Conservation (phyloP, 1,284 basidiomycete species). For the Hemileia vastatrix region DNA sequence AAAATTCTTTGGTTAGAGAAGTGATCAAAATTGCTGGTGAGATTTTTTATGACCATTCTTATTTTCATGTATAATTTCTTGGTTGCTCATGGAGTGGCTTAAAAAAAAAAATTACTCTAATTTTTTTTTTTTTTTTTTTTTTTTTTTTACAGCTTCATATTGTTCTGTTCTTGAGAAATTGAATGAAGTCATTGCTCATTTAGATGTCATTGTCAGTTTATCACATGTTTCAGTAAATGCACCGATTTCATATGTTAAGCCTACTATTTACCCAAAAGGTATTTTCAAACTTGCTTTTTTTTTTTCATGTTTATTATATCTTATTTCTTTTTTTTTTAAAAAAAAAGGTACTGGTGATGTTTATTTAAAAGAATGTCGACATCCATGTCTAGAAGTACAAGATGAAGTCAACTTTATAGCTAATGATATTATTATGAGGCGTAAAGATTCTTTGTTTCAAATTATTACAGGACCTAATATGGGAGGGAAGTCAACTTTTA, state of each 20-base stretch:
- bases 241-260: conserved; percentile 77
- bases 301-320: conserved; percentile 3
- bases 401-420: conserved; percentile 92
- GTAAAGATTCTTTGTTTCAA: conserved; percentile 49
- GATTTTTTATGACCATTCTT: conserved; percentile 41
- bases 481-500: conserved; percentile 68
- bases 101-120: no score
- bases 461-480: conserved; percentile 74
- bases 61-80: no score
- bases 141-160: conserved; percentile 63
- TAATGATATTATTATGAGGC: conserved; percentile 84
- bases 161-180: conserved; percentile 79
- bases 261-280: conserved; percentile 63
- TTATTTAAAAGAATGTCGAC: conserved; percentile 69
- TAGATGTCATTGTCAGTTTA: conserved; percentile 86
- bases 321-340: conserved; percentile 21
- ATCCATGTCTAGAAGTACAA: conserved; percentile 93
- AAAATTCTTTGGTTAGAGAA: conserved; percentile 78
- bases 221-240: conserved; percentile 82
- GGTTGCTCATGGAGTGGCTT: no score
- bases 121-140: no score
- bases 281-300: conserved; percentile 24
- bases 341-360: conserved; percentile 63
- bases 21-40: conserved; percentile 82
- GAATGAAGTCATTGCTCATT: conserved; percentile 73